phyloP scores from a whole-genome alignment of 2,329 filamentous ascomycete genomes.

The Cercospora beticola region DNA sequence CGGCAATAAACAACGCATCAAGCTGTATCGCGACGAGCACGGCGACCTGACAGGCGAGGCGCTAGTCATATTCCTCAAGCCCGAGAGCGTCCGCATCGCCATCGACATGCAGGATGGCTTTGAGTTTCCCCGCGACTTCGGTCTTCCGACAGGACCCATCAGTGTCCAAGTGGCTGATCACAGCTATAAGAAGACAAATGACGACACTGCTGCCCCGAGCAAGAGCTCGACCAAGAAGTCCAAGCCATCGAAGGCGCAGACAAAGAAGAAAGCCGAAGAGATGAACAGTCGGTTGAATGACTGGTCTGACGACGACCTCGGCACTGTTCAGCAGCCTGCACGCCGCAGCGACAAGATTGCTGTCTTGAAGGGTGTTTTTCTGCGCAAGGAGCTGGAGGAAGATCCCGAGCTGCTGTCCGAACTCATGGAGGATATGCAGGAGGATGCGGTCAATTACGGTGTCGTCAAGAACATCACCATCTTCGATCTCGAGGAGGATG shows the following conservation, averaged over 20 bases:
- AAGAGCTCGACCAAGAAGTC: slow-evolving; percentile 33
- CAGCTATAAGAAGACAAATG: slow-evolving; percentile 86
- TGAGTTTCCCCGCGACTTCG: slow-evolving; percentile 65
- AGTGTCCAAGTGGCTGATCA: slow-evolving; percentile 77
- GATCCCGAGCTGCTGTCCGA: slow-evolving; percentile 81
- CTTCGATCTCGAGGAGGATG: slow-evolving; percentile 81
- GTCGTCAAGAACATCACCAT: slow-evolving; percentile 87
- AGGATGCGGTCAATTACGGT: slow-evolving; percentile 84
- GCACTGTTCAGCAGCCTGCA: slow-evolving; percentile 53
- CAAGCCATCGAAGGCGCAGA: slow-evolving; percentile 63
- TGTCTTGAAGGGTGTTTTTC: slow-evolving; percentile 92
- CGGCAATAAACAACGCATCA: slow-evolving; percentile 81
- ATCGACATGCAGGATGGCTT: slow-evolving; percentile 79
- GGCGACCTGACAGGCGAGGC: slow-evolving; percentile 93
- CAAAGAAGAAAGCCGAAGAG: slow-evolving; percentile 87
- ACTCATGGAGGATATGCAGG: slow-evolving; percentile 90
- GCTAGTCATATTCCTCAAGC: slow-evolving; percentile 87
- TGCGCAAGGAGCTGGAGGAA: slow-evolving; percentile 76
- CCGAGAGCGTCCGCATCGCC: slow-evolving; percentile 85
- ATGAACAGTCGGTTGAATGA: slow-evolving; percentile 85
- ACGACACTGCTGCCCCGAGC: slow-evolving; percentile 47
- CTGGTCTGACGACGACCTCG: slow-evolving; percentile 86
- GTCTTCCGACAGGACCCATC: slow-evolving; percentile 55
- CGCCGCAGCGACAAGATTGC: slow-evolving; percentile 72
- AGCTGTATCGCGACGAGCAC: slow-evolving; percentile 79